Conservation (phyloP, 768 basidiomycete genomes). For the Daedaleopsis sinensis region DNA sequence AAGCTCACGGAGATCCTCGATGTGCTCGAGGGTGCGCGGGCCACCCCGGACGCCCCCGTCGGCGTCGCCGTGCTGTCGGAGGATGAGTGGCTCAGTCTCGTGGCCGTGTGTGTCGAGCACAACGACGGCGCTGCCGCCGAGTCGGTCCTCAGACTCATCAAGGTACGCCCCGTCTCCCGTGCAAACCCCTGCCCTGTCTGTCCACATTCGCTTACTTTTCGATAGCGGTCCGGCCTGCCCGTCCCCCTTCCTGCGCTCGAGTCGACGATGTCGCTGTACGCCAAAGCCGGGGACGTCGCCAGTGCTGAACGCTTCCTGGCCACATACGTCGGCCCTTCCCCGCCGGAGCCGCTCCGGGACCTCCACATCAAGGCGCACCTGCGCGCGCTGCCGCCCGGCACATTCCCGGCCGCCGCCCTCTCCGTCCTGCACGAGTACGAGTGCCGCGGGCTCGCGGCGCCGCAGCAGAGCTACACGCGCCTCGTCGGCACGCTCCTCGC, state of each 20-base stretch:
- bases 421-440: constrained; percentile 76
- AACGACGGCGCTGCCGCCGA: constrained; percentile 55
- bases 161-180: constrained; percentile 32
- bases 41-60: background rate
- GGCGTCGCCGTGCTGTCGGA: constrained; percentile 4
- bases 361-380: constrained; percentile 75
- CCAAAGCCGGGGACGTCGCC: constrained; percentile 45
- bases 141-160: constrained; percentile 54
- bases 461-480: constrained; percentile 75
- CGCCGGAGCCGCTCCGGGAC: constrained; percentile 63
- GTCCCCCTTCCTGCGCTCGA: constrained; percentile 49
- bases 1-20: constrained; percentile 17
- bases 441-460: constrained; percentile 56
- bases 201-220: background rate
- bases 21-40: background rate
- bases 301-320: constrained; percentile 42
- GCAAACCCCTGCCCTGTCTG: background rate
- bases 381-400: constrained; percentile 45
- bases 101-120: constrained; percentile 17
- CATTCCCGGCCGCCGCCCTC: constrained; percentile 66
- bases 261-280: constrained; percentile 51
- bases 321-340: constrained; percentile 29
- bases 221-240: constrained; percentile 45
- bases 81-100: constrained; percentile 18
- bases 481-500: constrained; percentile 63